Evolutionary conservation across 352 stramenopile species (phyloP).

Genomic region (Phytophthora sp.): DNA sequence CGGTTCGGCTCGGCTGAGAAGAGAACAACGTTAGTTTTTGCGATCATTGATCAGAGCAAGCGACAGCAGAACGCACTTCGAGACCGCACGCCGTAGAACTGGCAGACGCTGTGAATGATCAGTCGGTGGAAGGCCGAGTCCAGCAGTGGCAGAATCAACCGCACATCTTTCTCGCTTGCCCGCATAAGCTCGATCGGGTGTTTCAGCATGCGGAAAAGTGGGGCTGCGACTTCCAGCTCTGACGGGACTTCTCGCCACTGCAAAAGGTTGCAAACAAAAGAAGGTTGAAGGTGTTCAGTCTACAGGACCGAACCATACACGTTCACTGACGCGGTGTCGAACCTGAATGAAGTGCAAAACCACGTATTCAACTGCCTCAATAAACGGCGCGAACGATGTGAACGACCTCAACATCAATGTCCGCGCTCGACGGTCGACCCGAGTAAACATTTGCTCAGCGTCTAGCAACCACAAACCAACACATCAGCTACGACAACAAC

Average conservation of each 20-base stretch:
- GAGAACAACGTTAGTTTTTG: slow-evolving; percentile 12
- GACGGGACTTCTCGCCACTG: slow-evolving; percentile 83
- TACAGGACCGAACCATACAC: too few relatives aligned
- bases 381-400: slow-evolving; percentile 66
- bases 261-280: neutral
- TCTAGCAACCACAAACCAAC: slow-evolving; percentile 33
- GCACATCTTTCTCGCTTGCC: slow-evolving; percentile 65
- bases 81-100: slow-evolving; percentile 88
- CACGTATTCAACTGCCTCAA: slow-evolving; percentile 80
- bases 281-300: too few relatives aligned
- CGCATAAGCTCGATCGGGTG: slow-evolving; percentile 69
- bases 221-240: slow-evolving; percentile 66
- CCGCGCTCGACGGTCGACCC: slow-evolving; percentile 73
- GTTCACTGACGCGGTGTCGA: too few relatives aligned
- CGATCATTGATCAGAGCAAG: neutral
- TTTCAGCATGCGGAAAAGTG: slow-evolving; percentile 62
- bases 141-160: slow-evolving; percentile 74
- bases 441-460: slow-evolving; percentile 81
- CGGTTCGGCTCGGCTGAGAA: slow-evolving; percentile 66
- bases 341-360: slow-evolving; percentile 87
- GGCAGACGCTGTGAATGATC: slow-evolving; percentile 88
- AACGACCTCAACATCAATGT: slow-evolving; percentile 77
- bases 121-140: slow-evolving; percentile 89
- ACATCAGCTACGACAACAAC: neutral
- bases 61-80: slow-evolving; percentile 59